Percentiles rank a stretch among this genome's conserved stretches.
These are phyloP conservation scores for Anthoceros angustus DNA, from an alignment of 225 moss, liverwort and hornwort genomes.

Conservation along the genomic window DNA sequence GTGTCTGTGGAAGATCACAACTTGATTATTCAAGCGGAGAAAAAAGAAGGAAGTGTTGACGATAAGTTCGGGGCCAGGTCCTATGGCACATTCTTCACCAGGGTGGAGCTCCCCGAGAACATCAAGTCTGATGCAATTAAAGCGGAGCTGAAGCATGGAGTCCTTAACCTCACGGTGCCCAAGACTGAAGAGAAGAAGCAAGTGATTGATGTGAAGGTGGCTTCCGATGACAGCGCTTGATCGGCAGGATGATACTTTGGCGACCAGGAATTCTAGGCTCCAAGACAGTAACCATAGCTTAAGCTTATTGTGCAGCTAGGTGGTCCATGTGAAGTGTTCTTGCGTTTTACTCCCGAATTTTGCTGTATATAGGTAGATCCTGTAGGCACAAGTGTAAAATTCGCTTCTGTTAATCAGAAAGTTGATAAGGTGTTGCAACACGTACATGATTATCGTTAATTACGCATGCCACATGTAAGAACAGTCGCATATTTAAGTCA, in stretches of 20 bases:
- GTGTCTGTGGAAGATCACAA: slow-evolving; percentile 11
- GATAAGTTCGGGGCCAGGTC: slow-evolving; percentile 4
- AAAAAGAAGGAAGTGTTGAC: slow-evolving; percentile 1
- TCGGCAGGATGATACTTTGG: background rate
- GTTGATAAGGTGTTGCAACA: too few relatives aligned
- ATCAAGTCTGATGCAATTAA: slow-evolving; percentile 5
- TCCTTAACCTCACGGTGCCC: slow-evolving; percentile 9
- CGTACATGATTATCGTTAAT: too few relatives aligned
- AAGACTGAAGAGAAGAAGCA: slow-evolving; percentile 7
- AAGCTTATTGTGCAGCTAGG: too few relatives aligned
- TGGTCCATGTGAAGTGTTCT: too few relatives aligned
- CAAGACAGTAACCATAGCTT: too few relatives aligned
- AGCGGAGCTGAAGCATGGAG: slow-evolving; percentile 14
- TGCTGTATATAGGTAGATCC: too few relatives aligned
- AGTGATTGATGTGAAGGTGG: background rate
- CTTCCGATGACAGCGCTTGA: background rate
- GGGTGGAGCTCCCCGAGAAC: slow-evolving; percentile 11
- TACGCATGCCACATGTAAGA: too few relatives aligned
- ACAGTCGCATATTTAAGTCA: too few relatives aligned
- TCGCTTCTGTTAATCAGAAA: too few relatives aligned
- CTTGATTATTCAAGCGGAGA: slow-evolving; percentile 8
- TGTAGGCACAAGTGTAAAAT: too few relatives aligned
- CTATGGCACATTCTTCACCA: background rate
- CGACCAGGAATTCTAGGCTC: too few relatives aligned
- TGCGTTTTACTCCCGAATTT: too few relatives aligned